phyloP scores from a whole-genome alignment of 768 basidiomycete species.

The Collybiopsis confluens region DNA sequence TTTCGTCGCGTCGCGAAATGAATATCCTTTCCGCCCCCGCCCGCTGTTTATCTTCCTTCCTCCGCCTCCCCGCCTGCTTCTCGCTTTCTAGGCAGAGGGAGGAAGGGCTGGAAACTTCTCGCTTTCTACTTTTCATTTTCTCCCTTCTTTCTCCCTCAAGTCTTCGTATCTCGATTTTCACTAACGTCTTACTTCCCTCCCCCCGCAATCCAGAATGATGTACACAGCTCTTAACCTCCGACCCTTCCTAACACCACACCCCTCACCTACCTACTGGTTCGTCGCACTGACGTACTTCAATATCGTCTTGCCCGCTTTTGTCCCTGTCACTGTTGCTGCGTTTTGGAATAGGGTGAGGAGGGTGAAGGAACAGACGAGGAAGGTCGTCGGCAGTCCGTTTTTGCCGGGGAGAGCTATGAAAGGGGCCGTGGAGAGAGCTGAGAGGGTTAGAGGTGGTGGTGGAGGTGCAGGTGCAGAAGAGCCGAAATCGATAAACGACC shows the following conservation, averaged over 20 bases:
- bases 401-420: conserved; percentile 43
- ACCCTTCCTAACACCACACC: conserved; percentile 34
- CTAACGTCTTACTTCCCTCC: not conserved
- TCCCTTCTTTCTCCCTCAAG: not conserved
- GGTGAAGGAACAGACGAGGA: conserved; percentile 49
- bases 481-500: conserved; percentile 11
- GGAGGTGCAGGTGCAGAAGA: not conserved
- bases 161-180: no score
- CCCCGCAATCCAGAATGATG: conserved; percentile 46
- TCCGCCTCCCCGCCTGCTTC: no score
- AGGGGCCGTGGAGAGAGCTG: conserved; percentile 46
- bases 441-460: conserved; percentile 16
- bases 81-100: no score
- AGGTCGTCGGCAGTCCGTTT: conserved; percentile 46
- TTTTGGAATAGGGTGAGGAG: conserved; percentile 59
- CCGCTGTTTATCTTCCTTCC: no score
- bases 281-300: conserved; percentile 63
- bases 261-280: conserved; percentile 52
- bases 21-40: no score
- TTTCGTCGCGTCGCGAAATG: no score
- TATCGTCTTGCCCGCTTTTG: conserved; percentile 58
- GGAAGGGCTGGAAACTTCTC: no score
- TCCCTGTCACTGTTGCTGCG: conserved; percentile 27
- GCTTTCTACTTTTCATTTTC: no score
- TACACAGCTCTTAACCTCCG: conserved; percentile 69